Evolutionary conservation across 148 eudicot genomes (phyloP).

Genomic region (Linanthus parryae): DNA sequence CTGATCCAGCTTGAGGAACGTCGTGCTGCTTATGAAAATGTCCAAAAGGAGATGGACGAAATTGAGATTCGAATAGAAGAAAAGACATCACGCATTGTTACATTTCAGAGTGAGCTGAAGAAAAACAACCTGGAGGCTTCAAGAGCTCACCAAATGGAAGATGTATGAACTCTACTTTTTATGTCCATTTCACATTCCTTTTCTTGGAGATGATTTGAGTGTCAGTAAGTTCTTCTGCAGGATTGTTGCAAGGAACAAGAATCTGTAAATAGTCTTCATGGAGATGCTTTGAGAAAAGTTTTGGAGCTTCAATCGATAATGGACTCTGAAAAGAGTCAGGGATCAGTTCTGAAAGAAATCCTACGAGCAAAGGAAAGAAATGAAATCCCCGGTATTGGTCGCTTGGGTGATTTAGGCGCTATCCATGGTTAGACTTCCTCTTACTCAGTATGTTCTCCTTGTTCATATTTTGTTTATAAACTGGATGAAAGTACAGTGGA

Average conservation of each 20-base stretch:
- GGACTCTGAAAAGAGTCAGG: constrained; percentile 92
- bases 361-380: constrained; percentile 75
- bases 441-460: too few relatives aligned
- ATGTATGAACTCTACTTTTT: constrained; percentile 35
- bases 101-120: constrained; percentile 43
- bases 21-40: constrained; percentile 64
- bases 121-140: constrained; percentile 50
- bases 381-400: constrained; percentile 79
- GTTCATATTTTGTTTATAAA: too few relatives aligned
- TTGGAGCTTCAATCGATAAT: constrained; percentile 64
- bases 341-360: constrained; percentile 90
- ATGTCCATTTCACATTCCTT: background rate
- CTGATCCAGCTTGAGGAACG: constrained; percentile 74
- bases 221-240: constrained; percentile 30
- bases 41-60: constrained; percentile 64
- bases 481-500: too few relatives aligned
- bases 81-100: constrained; percentile 39
- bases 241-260: constrained; percentile 77
- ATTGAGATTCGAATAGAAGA: constrained; percentile 38
- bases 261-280: constrained; percentile 61
- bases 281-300: constrained; percentile 81
- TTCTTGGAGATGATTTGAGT: constrained; percentile 8
- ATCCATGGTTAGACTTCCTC: constrained; percentile 60
- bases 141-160: constrained; percentile 67
- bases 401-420: constrained; percentile 96